These are phyloP conservation scores for Chlamydomonas sp. DNA, from an alignment of 139 green algal species.

Conservation along the genomic window DNA sequence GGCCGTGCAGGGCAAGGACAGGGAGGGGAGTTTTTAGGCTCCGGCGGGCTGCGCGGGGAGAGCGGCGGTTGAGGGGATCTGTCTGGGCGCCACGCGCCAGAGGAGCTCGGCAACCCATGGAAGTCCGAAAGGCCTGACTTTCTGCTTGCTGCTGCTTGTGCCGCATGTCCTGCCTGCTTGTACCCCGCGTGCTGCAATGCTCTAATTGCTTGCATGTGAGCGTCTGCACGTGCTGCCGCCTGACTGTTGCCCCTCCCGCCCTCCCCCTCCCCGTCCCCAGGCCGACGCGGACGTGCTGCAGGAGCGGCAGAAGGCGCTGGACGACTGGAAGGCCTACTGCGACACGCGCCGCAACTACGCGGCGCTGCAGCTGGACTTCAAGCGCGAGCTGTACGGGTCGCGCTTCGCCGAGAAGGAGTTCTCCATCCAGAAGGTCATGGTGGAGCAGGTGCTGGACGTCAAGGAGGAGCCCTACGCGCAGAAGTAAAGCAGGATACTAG, in stretches of 20 bases:
- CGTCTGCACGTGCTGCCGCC: no score
- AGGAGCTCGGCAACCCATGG: no score
- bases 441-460: constrained; percentile 79
- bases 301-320: constrained; percentile 70
- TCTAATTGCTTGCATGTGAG: no score
- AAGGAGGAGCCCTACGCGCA: constrained; percentile 78
- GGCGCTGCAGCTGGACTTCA: constrained; percentile 62
- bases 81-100: neutral
- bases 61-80: neutral
- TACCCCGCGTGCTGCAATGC: neutral
- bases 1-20: neutral
- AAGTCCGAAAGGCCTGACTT: neutral
- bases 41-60: no score
- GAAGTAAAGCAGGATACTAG: constrained; percentile 5
- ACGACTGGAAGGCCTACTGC: constrained; percentile 76
- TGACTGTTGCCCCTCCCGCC: neutral
- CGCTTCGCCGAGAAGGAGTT: constrained; percentile 58
- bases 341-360: constrained; percentile 65
- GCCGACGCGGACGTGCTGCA: constrained; percentile 81
- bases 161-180: neutral
- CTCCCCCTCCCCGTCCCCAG: constrained; percentile 39
- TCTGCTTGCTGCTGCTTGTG: neutral
- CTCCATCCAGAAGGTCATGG: constrained; percentile 68
- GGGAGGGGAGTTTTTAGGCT: no score
- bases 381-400: constrained; percentile 59